Percentiles rank a stretch among this genome's conserved stretches.
These are phyloP conservation scores for Linum trigynum DNA, from an alignment of 345 rosid species.

Conservation along the genomic window DNA sequence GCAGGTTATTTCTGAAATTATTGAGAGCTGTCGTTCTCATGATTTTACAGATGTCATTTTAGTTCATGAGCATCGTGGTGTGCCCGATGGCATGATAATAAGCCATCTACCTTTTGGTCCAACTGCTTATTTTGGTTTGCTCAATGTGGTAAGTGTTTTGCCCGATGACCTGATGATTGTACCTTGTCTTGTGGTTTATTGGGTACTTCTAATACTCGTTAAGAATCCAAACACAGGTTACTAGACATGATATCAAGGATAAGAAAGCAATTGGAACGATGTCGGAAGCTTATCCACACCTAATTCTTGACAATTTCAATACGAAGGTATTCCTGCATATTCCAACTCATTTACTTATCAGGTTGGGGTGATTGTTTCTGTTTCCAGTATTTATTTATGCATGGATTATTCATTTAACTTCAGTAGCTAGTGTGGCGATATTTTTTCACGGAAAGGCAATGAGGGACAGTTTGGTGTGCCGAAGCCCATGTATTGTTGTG, in stretches of 20 bases:
- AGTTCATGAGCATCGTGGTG: slow-evolving; percentile 87
- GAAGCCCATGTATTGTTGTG: no score
- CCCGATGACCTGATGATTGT: not conserved
- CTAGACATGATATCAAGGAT: slow-evolving; percentile 80
- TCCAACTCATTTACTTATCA: not conserved
- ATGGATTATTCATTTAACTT: no score
- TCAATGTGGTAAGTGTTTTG: slow-evolving; percentile 66
- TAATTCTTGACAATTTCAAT: slow-evolving; percentile 69
- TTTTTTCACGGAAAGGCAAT: no score
- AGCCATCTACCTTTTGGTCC: slow-evolving; percentile 95
- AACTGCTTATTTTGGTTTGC: slow-evolving; percentile 81
- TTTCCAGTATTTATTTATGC: no score
- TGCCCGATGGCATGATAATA: slow-evolving; percentile 71
- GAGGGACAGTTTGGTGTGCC: no score
- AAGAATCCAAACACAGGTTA: slow-evolving; percentile 43
- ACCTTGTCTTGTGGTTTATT: slow-evolving; percentile 5
- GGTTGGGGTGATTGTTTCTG: not conserved
- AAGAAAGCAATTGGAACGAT: slow-evolving; percentile 67
- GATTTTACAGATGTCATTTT: slow-evolving; percentile 86
- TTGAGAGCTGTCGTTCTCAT: slow-evolving; percentile 75
- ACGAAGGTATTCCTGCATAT: slow-evolving; percentile 39
- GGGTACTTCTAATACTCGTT: slow-evolving; percentile 7
- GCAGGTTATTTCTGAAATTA: slow-evolving; percentile 85
- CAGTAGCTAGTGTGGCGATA: no score
- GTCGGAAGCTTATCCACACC: slow-evolving; percentile 91